Evolutionary conservation across 2,329 filamentous ascomycete species (phyloP).

Genomic region (Trichophaea hybrida): DNA sequence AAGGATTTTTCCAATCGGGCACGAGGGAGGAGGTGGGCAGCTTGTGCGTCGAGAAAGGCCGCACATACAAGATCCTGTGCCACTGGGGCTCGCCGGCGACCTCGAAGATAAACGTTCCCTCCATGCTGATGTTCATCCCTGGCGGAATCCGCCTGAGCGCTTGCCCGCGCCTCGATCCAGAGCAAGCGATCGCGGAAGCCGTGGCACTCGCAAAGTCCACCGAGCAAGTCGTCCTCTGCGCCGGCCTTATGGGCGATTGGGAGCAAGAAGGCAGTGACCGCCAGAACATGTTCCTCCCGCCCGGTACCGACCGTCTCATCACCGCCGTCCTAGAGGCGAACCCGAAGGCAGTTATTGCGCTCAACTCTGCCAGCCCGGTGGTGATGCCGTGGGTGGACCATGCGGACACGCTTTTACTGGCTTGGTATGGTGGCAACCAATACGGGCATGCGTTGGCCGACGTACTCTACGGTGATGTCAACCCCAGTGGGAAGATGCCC

Average conservation of each 20-base stretch:
- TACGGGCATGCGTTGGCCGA: slow-evolving; percentile 69
- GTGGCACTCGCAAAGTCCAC: slow-evolving; percentile 52
- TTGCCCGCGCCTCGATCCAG: no score
- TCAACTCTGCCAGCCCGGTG: slow-evolving; percentile 64
- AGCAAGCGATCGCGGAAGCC: slow-evolving; percentile 35
- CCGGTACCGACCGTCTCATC: slow-evolving; percentile 45
- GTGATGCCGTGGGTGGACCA: slow-evolving; percentile 53
- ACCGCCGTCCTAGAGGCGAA: slow-evolving; percentile 50
- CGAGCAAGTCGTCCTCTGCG: slow-evolving; percentile 65
- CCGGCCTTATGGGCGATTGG: slow-evolving; percentile 49
- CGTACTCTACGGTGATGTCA: slow-evolving; percentile 57
- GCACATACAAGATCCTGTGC: no score
- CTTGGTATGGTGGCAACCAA: slow-evolving; percentile 82
- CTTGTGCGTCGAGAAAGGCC: no score
- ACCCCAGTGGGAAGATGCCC: slow-evolving; percentile 61
- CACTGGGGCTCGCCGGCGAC: no score
- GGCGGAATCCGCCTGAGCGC: no score
- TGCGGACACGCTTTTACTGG: slow-evolving; percentile 36
- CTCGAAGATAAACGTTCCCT: no score
- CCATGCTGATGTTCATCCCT: no score
- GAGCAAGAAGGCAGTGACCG: slow-evolving; percentile 35
- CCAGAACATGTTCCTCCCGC: slow-evolving; percentile 43
- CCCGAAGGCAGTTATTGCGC: slow-evolving; percentile 54
- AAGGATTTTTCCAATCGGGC: no score
- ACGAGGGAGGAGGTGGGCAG: no score